Conservation (phyloP, 1,284 basidiomycete species). For the Trametes polyzona region DNA sequence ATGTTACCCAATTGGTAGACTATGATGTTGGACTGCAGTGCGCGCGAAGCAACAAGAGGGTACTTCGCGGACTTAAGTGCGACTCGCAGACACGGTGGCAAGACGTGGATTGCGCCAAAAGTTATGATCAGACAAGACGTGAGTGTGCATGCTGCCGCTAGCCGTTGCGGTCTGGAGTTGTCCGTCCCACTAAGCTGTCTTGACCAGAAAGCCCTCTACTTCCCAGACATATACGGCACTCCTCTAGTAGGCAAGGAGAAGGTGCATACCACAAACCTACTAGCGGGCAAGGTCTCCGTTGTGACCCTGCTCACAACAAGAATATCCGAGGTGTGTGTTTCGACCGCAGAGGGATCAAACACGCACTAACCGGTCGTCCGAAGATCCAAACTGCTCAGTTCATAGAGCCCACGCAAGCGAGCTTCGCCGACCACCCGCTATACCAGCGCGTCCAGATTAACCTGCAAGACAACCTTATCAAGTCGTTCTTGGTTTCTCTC, state of each 20-base stretch:
- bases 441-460: conserved; percentile 91
- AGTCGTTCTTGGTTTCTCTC: conserved; percentile 85
- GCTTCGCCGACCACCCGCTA: conserved; percentile 62
- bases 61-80: conserved; percentile 92
- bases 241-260: conserved; percentile 57
- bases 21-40: conserved; percentile 46
- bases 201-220: conserved; percentile 82
- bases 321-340: conserved; percentile 76
- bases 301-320: conserved; percentile 82
- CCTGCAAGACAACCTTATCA: conserved; percentile 89
- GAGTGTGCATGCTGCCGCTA: conserved; percentile 36
- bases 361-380: not conserved
- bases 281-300: conserved; percentile 77
- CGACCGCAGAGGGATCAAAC: not conserved
- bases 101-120: conserved; percentile 92
- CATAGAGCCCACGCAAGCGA: conserved; percentile 62
- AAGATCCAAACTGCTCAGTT: conserved; percentile 87
- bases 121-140: conserved; percentile 91
- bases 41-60: conserved; percentile 85
- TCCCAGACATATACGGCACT: conserved; percentile 87
- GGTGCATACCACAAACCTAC: conserved; percentile 80
- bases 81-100: conserved; percentile 85
- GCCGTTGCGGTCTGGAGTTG: not conserved
- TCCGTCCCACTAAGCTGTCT: not conserved
- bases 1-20: too few relatives aligned